These are phyloP conservation scores for Phaeosphaeria sp. DNA, from an alignment of 2,329 filamentous ascomycete species.

Conservation along the genomic window DNA sequence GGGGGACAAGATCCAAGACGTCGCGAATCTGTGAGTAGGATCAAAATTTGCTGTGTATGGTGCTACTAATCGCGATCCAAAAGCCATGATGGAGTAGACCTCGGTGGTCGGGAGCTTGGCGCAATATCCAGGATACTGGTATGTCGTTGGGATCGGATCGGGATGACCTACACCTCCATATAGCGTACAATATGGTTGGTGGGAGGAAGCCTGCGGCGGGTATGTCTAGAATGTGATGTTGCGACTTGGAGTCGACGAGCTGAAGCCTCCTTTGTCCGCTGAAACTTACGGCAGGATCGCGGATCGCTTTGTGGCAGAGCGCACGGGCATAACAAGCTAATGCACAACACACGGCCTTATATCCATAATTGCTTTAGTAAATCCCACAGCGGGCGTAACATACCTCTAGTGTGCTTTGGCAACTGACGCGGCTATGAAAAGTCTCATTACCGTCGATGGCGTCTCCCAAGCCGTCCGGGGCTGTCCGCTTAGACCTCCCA, in stretches of 20 bases:
- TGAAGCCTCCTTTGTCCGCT: slow-evolving; percentile 2
- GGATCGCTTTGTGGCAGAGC: neutral
- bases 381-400: slow-evolving; percentile 4
- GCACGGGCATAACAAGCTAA: slow-evolving; percentile 14
- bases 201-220: neutral
- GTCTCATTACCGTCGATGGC: slow-evolving; percentile 12
- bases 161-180: neutral
- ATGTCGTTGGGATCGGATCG: neutral
- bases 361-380: slow-evolving; percentile 4
- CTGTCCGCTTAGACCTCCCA: slow-evolving; percentile 26
- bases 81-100: slow-evolving; percentile 25
- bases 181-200: neutral
- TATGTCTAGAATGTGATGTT: neutral
- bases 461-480: slow-evolving; percentile 18
- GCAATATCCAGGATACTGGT: neutral
- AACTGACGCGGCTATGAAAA: slow-evolving; percentile 11
- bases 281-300: slow-evolving; percentile 1
- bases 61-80: slow-evolving; percentile 27
- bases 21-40: slow-evolving; percentile 70
- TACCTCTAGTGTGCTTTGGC: slow-evolving; percentile 3
- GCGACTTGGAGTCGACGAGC: slow-evolving; percentile 3
- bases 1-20: slow-evolving; percentile 80
- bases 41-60: slow-evolving; percentile 48
- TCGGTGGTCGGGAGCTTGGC: slow-evolving; percentile 2
- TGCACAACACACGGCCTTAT: slow-evolving; percentile 8